These are phyloP conservation scores for Alloascoidea africana DNA, from an alignment of 805 yeast genomes.

Conservation along the genomic window DNA sequence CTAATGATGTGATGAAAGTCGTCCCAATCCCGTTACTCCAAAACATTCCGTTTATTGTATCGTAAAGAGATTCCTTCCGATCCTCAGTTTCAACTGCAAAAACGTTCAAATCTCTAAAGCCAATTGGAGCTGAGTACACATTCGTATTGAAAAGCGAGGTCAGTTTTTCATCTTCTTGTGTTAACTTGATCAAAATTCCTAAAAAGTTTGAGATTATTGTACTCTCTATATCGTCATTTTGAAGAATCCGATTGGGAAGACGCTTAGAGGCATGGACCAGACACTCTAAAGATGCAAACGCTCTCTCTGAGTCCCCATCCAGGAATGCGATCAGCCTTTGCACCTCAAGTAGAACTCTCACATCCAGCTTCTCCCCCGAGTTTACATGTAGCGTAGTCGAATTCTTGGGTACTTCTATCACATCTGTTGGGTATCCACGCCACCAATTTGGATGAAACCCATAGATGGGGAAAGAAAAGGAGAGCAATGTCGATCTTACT, in stretches of 20 bases:
- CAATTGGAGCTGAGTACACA: not conserved
- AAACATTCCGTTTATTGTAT: not conserved
- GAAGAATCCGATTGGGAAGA: not conserved
- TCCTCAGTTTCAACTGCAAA: not conserved
- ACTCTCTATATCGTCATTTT: not conserved
- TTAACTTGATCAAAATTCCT: not conserved
- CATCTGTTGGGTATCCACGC: not conserved
- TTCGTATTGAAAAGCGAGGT: not conserved
- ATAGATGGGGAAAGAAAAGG: not conserved
- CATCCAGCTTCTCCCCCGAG: not conserved
- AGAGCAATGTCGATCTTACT: not conserved
- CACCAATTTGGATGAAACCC: not conserved
- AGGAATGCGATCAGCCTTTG: slow-evolving; percentile 1
- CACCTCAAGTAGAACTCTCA: not conserved
- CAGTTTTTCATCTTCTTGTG: not conserved
- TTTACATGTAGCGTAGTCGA: not conserved
- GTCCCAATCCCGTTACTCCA: not conserved
- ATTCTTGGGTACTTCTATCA: not conserved
- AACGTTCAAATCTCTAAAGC: not conserved
- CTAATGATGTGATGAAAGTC: not conserved
- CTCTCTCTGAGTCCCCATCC: not conserved
- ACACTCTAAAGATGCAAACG: not conserved
- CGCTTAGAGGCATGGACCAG: not conserved
- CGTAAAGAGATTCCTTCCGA: not conserved
- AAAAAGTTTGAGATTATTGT: not conserved